These are phyloP conservation scores for Ascochyta koolunga DNA, from an alignment of 2,329 filamentous ascomycete species.

Conservation along the genomic window DNA sequence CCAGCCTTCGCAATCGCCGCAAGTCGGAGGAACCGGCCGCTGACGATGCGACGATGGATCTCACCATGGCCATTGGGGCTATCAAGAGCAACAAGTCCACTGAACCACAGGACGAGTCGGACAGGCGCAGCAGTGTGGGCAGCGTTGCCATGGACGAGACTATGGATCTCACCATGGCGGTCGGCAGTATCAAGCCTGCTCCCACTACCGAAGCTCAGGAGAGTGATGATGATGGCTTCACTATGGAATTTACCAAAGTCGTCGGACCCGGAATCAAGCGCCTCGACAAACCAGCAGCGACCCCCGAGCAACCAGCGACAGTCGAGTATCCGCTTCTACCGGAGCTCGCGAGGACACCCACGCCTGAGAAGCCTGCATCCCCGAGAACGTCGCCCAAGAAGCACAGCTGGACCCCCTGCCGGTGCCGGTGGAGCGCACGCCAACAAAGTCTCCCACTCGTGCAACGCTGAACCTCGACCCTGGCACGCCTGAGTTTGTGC, in stretches of 20 bases:
- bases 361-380: constrained; percentile 14
- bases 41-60: constrained; percentile 51
- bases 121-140: constrained; percentile 34
- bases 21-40: constrained; percentile 44
- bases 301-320: constrained; percentile 26
- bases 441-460: constrained; percentile 33
- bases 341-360: constrained; percentile 6
- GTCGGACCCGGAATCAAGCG: constrained; percentile 52
- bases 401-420: constrained; percentile 15
- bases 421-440: constrained; percentile 19
- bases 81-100: constrained; percentile 34
- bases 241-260: constrained; percentile 60
- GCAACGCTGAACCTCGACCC: constrained; percentile 34
- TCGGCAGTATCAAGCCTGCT: constrained; percentile 43
- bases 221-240: constrained; percentile 50
- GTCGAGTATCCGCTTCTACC: constrained; percentile 13
- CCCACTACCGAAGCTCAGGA: constrained; percentile 13
- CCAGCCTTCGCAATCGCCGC: constrained; percentile 48
- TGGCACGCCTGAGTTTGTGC: constrained; percentile 37
- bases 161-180: constrained; percentile 49
- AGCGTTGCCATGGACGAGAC: constrained; percentile 43
- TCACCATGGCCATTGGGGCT: constrained; percentile 47
- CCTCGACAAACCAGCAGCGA: constrained; percentile 18
- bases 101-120: constrained; percentile 6
- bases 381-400: constrained; percentile 20